Conservation (phyloP, 2,329 filamentous ascomycete species). For the Fusarium torreyae region DNA sequence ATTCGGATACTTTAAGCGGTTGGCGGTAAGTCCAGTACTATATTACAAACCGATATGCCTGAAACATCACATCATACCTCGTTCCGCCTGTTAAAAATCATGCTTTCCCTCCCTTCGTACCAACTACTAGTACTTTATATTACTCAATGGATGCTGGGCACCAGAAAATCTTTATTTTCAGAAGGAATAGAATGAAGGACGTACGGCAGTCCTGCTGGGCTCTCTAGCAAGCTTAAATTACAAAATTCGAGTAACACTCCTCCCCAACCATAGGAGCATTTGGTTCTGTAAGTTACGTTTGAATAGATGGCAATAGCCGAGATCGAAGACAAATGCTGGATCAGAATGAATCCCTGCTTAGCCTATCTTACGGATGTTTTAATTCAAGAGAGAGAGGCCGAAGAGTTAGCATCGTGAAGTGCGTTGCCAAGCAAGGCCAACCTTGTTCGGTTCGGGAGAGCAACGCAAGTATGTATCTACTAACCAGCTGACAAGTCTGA, state of each 20-base stretch:
- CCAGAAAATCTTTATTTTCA: too few relatives aligned
- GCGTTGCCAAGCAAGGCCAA: conserved; percentile 9
- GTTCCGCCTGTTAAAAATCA: background rate
- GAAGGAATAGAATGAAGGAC: too few relatives aligned
- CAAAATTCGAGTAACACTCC: background rate
- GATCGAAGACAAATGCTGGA: background rate
- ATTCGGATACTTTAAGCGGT: too few relatives aligned
- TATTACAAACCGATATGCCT: background rate
- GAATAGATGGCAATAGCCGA: background rate
- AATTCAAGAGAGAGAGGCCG: background rate
- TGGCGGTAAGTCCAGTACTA: too few relatives aligned
- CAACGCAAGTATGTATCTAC: background rate
- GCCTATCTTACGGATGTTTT: background rate
- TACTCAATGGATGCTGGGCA: too few relatives aligned
- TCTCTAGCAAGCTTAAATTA: background rate
- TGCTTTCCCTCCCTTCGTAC: background rate
- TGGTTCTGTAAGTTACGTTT: background rate
- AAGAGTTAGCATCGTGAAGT: background rate
- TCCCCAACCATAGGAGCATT: background rate
- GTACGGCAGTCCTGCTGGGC: background rate
- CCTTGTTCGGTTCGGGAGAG: conserved; percentile 17
- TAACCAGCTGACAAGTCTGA: background rate
- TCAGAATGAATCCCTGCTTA: background rate
- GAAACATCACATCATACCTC: background rate
- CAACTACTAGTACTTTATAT: background rate